phyloP scores from a whole-genome alignment of 768 basidiomycete species.

The Mycena epipterygia region DNA sequence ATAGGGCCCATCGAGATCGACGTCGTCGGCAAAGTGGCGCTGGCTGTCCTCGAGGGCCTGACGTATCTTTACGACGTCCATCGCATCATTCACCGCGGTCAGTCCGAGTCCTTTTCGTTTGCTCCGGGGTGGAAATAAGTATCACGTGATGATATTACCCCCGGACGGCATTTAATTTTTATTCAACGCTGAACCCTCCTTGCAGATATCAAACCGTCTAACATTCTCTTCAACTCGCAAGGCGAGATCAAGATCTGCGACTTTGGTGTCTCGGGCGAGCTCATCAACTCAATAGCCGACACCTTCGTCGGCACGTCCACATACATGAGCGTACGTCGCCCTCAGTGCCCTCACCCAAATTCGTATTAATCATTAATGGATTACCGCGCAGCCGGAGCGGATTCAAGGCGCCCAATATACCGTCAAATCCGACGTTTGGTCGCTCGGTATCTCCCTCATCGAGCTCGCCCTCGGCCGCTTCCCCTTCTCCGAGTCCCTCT shows the following conservation, averaged over 20 bases:
- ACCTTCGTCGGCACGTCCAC: conserved; percentile 99
- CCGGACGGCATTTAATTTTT: conserved; percentile 1
- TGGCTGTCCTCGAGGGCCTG: conserved; percentile 94
- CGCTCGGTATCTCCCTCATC: conserved; percentile 95
- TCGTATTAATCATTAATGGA: too few relatives aligned
- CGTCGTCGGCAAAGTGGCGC: conserved; percentile 93
- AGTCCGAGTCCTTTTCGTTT: conserved; percentile 43
- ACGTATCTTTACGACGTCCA: conserved; percentile 98
- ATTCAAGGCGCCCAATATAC: conserved; percentile 99
- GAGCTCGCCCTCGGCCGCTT: conserved; percentile 97
- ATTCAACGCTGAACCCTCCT: neutral
- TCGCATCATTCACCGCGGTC: conserved; percentile 98
- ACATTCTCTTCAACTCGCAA: conserved; percentile 93
- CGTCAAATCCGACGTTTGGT: conserved; percentile 99
- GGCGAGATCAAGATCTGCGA: conserved; percentile 99
- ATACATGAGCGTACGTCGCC: conserved; percentile 93
- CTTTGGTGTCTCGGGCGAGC: conserved; percentile 98
- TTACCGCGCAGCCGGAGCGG: conserved; percentile 90
- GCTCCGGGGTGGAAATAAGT: neutral
- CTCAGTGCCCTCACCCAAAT: too few relatives aligned
- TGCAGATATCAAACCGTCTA: conserved; percentile 98
- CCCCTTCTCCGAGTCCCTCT: conserved; percentile 90
- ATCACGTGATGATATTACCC: conserved; percentile 39
- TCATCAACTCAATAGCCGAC: conserved; percentile 99
- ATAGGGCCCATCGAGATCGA: conserved; percentile 95